Conservation (phyloP, 2,329 filamentous ascomycete species). For the Colletotrichum gloeosporioides region DNA sequence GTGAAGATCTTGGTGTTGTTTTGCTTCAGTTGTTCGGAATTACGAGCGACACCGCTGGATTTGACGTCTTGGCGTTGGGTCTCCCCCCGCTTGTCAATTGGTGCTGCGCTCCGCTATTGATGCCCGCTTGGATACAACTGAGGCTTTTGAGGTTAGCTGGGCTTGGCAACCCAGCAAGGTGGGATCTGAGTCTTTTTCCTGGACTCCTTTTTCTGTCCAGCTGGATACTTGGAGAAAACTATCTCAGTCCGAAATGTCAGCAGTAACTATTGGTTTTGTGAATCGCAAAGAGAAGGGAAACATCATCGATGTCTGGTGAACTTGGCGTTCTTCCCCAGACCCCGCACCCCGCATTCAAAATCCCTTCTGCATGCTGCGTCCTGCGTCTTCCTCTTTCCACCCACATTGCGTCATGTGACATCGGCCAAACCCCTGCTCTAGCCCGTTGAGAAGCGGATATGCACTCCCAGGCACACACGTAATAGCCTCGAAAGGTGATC, state of each 20-base stretch:
- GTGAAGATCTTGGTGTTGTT: neutral
- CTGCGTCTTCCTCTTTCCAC: neutral
- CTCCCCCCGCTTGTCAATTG: neutral
- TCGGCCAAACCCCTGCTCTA: neutral
- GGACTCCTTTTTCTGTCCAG: neutral
- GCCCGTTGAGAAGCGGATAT: neutral
- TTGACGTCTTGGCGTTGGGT: neutral
- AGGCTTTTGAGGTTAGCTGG: neutral
- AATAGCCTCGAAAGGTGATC: neutral
- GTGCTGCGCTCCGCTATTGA: neutral
- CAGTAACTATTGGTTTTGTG: neutral
- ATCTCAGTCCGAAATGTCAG: neutral
- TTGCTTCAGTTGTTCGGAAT: neutral
- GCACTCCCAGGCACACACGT: neutral
- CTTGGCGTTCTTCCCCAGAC: neutral
- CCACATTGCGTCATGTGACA: neutral
- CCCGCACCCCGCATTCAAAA: neutral
- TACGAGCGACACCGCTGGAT: neutral
- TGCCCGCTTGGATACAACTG: neutral
- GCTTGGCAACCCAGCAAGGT: neutral
- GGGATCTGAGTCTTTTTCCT: neutral
- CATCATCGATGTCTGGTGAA: neutral
- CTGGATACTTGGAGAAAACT: neutral
- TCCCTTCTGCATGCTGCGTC: neutral
- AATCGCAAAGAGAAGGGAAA: neutral